Evolutionary conservation across 1,284 basidiomycete species (phyloP).

Genomic region (Phenoliferia sp.): DNA sequence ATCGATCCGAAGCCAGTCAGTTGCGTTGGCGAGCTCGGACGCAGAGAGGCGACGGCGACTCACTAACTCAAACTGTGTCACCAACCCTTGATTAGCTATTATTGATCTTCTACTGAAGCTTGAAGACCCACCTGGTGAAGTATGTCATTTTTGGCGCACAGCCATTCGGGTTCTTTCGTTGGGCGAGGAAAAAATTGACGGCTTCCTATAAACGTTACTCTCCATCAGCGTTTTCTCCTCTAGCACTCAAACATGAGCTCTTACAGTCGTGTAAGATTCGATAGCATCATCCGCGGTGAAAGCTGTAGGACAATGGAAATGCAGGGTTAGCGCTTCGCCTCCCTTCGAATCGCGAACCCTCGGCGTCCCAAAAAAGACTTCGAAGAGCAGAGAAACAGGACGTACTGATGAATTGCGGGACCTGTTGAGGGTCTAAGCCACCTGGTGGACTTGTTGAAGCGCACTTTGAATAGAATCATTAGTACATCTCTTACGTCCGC

Average conservation of each 20-base stretch:
- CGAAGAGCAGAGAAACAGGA: neutral
- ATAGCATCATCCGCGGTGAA: constrained; percentile 52
- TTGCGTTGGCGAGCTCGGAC: neutral
- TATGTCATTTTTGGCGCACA: constrained; percentile 70
- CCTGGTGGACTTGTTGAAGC: constrained; percentile 67
- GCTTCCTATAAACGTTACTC: constrained; percentile 46
- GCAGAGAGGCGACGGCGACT: neutral
- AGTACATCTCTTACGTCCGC: neutral
- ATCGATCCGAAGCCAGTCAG: neutral
- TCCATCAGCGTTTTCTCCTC: constrained; percentile 55
- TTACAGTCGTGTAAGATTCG: constrained; percentile 65
- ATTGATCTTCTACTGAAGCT: constrained; percentile 44
- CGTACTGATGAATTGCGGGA: constrained; percentile 58
- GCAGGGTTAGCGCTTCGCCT: neutral
- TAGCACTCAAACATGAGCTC: constrained; percentile 44
- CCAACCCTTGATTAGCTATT: neutral
- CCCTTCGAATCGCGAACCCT: neutral
- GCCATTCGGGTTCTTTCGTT: constrained; percentile 77
- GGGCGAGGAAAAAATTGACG: constrained; percentile 60
- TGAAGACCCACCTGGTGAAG: constrained; percentile 51
- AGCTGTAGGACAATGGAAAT: neutral
- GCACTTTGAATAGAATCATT: constrained; percentile 44
- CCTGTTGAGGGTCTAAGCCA: constrained; percentile 59
- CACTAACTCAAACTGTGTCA: neutral
- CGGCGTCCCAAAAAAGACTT: neutral